Evolutionary conservation across 2,329 filamentous ascomycete species (phyloP).

Genomic region (Arthrobotrys megalospora): DNA sequence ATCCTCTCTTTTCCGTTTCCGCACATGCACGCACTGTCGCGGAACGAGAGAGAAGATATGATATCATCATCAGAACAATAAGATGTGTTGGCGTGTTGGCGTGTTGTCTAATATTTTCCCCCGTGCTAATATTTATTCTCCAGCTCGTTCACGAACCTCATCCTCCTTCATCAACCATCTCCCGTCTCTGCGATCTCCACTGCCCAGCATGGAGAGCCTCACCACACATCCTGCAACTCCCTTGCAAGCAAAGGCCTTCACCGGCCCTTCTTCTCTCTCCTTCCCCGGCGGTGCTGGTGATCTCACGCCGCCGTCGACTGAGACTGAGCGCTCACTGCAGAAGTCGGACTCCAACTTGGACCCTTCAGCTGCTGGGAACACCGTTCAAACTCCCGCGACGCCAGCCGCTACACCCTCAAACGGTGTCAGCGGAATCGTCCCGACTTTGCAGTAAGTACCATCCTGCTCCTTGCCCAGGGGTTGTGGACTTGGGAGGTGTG

Average conservation of each 20-base stretch:
- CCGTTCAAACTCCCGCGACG: slow-evolving; percentile 76
- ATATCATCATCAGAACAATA: not conserved
- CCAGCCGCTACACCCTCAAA: slow-evolving; percentile 90
- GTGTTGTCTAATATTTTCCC: slow-evolving; percentile 9
- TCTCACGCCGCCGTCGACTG: slow-evolving; percentile 82
- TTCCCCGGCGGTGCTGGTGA: slow-evolving; percentile 89
- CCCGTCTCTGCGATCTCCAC: slow-evolving; percentile 2
- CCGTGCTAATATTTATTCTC: slow-evolving; percentile 12
- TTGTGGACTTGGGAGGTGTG: slow-evolving; percentile 61
- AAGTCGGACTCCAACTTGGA: slow-evolving; percentile 70
- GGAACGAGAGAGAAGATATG: not conserved
- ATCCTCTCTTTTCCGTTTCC: not conserved
- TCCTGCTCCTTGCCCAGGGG: slow-evolving; percentile 64
- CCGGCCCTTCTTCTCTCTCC: slow-evolving; percentile 89
- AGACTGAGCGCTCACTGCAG: slow-evolving; percentile 75
- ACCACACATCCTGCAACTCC: slow-evolving; percentile 93
- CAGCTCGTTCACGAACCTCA: slow-evolving; percentile 38
- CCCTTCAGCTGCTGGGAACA: slow-evolving; percentile 69
- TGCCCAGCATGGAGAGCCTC: slow-evolving; percentile 82
- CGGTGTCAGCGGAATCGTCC: slow-evolving; percentile 89
- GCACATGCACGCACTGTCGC: not conserved
- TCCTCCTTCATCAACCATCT: slow-evolving; percentile 7
- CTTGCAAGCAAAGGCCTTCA: slow-evolving; percentile 94
- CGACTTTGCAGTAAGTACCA: slow-evolving; percentile 91
- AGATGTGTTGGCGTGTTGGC: not conserved